These are phyloP conservation scores for Incumbomyces delicatus DNA, from an alignment of 2,329 filamentous ascomycete genomes.

Conservation along the genomic window DNA sequence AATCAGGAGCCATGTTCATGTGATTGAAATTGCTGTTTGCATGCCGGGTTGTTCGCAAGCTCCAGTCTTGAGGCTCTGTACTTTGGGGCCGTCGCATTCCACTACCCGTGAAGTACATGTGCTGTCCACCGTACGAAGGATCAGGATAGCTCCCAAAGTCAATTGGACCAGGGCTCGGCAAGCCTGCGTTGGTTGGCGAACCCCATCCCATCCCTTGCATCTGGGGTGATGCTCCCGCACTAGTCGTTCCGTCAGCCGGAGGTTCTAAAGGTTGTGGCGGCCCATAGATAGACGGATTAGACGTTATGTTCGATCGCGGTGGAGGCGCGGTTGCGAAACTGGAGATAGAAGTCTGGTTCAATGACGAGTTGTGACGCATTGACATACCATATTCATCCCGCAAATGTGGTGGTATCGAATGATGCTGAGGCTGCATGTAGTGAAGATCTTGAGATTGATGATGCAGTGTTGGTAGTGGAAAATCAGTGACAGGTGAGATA, in stretches of 20 bases:
- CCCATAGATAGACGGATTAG: conserved; percentile 69
- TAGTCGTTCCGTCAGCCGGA: conserved; percentile 60
- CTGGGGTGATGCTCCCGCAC: conserved; percentile 75
- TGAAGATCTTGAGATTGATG: conserved; percentile 59
- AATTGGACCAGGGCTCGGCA: conserved; percentile 59
- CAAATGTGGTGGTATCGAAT: conserved; percentile 72
- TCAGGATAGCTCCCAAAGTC: conserved; percentile 82
- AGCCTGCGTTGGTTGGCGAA: conserved; percentile 65
- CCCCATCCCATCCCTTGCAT: conserved; percentile 76
- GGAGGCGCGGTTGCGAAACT: conserved; percentile 41
- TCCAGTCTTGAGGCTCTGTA: conserved; percentile 56
- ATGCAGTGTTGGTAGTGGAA: conserved; percentile 59
- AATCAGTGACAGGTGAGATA: conserved; percentile 67
- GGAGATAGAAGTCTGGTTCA: conserved; percentile 53
- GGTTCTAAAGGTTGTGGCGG: conserved; percentile 76
- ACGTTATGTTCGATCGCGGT: conserved; percentile 53
- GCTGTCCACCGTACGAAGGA: conserved; percentile 50
- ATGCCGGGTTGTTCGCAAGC: conserved; percentile 3
- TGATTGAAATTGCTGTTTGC: conserved; percentile 12
- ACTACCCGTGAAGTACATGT: conserved; percentile 62
- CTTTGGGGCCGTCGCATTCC: conserved; percentile 64
- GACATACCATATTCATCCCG: conserved; percentile 63
- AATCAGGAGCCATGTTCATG: conserved; percentile 12
- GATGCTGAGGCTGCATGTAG: conserved; percentile 53
- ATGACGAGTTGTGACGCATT: conserved; percentile 49